Conservation (phyloP, 2,329 filamentous ascomycete species). For the Fusarium sp. region DNA sequence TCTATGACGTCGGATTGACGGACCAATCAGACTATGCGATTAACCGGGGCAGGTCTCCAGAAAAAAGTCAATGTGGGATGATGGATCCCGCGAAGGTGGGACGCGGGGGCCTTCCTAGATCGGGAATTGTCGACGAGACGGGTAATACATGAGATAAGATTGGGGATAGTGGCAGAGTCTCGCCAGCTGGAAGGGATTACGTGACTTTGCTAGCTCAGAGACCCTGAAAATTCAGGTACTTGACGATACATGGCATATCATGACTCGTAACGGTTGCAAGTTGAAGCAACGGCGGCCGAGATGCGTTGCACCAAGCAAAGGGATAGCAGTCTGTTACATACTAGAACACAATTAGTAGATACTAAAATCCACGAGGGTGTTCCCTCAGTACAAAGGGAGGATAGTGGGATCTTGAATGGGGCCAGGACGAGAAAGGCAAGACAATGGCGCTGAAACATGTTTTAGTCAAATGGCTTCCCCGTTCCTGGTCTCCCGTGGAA, state of each 20-base stretch:
- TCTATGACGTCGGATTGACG: slow-evolving; percentile 34
- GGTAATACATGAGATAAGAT: slow-evolving; percentile 22
- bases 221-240: slow-evolving; percentile 17
- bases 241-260: slow-evolving; percentile 8
- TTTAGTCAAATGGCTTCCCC: slow-evolving; percentile 9
- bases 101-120: slow-evolving; percentile 35
- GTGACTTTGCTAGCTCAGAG: slow-evolving; percentile 4
- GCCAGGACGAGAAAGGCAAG: slow-evolving; percentile 16
- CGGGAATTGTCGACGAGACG: slow-evolving; percentile 32
- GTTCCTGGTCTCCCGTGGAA: slow-evolving; percentile 28
- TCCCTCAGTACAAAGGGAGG: slow-evolving; percentile 17
- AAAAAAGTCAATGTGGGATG: slow-evolving; percentile 21
- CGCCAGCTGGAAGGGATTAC: slow-evolving; percentile 2
- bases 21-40: slow-evolving; percentile 34
- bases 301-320: neutral
- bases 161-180: slow-evolving; percentile 27
- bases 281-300: neutral
- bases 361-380: neutral
- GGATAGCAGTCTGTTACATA: slow-evolving; percentile 4
- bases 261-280: slow-evolving; percentile 20
- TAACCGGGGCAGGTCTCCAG: slow-evolving; percentile 24
- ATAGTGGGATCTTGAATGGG: slow-evolving; percentile 21
- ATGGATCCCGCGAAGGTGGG: slow-evolving; percentile 38
- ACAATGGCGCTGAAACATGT: slow-evolving; percentile 35
- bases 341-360: neutral